Evolutionary conservation across 495 filamentous ascomycete species (phyloP).

Genomic region (Talaromyces wortmannii): DNA sequence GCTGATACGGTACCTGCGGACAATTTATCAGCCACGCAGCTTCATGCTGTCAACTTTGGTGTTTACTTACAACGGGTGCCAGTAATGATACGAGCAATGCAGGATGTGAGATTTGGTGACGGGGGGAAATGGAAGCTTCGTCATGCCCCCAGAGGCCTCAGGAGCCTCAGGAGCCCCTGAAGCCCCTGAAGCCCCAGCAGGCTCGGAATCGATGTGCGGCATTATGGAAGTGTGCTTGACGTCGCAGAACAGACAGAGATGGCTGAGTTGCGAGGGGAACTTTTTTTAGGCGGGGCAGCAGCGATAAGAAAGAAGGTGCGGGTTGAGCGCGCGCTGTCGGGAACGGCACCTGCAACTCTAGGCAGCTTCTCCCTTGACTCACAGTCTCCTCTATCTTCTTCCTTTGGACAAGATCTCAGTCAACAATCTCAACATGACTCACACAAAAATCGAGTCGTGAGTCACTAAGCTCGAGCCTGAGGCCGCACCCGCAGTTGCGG

Average conservation of each 20-base stretch:
- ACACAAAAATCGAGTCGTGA: neutral
- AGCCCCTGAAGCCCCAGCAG: neutral
- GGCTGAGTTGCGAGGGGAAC: neutral
- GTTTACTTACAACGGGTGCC: slow-evolving; percentile 65
- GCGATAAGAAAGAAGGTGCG: neutral
- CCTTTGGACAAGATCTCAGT: no score
- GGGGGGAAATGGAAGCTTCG: slow-evolving; percentile 66
- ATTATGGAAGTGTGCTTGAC: neutral
- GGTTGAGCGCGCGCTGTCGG: no score
- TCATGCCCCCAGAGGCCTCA: neutral
- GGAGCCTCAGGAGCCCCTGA: neutral
- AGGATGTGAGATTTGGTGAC: slow-evolving; percentile 80
- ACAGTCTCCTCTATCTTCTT: no score
- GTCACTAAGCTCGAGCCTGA: neutral
- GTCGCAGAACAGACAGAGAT: neutral
- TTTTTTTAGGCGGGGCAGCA: neutral
- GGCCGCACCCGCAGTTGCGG: neutral
- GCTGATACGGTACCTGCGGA: slow-evolving; percentile 63
- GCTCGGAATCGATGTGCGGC: neutral
- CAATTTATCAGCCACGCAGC: neutral
- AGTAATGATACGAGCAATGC: slow-evolving; percentile 88
- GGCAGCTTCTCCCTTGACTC: no score
- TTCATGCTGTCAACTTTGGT: slow-evolving; percentile 7
- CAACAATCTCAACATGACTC: no score
- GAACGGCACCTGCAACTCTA: no score